phyloP scores from a whole-genome alignment of 2,329 filamentous ascomycete species.

The Sclerotinia subarctica region DNA sequence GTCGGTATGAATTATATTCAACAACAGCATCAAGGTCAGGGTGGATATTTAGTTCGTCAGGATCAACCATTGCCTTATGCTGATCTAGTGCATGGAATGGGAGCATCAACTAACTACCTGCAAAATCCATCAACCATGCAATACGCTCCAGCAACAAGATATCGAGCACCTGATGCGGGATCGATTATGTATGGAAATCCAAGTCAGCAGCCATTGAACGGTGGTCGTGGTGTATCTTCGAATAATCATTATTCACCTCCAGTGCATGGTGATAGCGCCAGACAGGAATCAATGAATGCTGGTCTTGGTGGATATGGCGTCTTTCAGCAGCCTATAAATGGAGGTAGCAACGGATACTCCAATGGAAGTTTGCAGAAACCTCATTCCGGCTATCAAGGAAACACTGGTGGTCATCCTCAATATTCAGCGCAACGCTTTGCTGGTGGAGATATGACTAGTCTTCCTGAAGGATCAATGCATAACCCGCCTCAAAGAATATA shows the following conservation, averaged over 20 bases:
- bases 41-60: background rate
- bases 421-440: background rate
- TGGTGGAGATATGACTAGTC: background rate
- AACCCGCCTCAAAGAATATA: background rate
- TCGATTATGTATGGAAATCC: too few relatives aligned
- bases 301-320: fast-evolving
- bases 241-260: background rate
- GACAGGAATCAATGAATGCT: background rate
- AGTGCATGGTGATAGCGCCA: background rate
- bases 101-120: background rate
- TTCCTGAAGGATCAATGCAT: background rate
- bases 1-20: fast-evolving
- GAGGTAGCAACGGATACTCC: fast-evolving
- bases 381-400: background rate
- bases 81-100: background rate
- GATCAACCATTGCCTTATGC: fast-evolving
- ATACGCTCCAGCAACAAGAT: background rate
- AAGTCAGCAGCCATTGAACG: too few relatives aligned
- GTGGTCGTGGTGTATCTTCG: background rate
- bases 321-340: background rate
- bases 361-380: background rate
- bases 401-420: background rate
- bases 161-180: too few relatives aligned
- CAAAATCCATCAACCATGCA: too few relatives aligned
- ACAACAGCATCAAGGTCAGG: background rate